Conservation (phyloP, 2,329 filamentous ascomycete genomes). For the Penicillium sclerotigenum region DNA sequence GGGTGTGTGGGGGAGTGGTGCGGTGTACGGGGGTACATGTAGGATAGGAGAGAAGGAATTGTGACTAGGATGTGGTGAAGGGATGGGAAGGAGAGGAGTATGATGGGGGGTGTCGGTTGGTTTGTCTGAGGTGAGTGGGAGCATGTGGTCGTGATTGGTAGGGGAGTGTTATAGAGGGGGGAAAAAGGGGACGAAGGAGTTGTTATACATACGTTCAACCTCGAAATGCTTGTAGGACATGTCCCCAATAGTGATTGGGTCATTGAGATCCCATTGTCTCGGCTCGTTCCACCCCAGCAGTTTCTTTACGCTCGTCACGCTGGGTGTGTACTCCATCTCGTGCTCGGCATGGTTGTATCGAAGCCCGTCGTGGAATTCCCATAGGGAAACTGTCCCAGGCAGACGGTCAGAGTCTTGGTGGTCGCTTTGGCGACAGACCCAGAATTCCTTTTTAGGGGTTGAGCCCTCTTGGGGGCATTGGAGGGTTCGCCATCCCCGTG, state of each 20-base stretch:
- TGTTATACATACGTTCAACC: not conserved
- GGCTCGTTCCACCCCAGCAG: conserved; percentile 30
- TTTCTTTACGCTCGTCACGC: conserved; percentile 29
- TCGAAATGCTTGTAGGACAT: conserved; percentile 17
- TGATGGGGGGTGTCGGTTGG: too few relatives aligned
- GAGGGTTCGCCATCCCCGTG: conserved; percentile 15
- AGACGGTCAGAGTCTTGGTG: conserved; percentile 28
- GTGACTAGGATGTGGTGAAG: too few relatives aligned
- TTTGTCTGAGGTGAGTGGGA: too few relatives aligned
- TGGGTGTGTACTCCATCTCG: conserved; percentile 44
- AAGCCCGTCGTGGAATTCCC: conserved; percentile 39
- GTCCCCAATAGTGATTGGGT: conserved; percentile 8
- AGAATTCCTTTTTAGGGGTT: conserved; percentile 30
- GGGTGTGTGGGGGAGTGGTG: too few relatives aligned
- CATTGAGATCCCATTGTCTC: conserved; percentile 12
- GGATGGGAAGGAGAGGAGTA: too few relatives aligned
- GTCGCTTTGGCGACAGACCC: conserved; percentile 42
- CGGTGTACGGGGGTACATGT: too few relatives aligned
- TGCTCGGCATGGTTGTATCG: conserved; percentile 40
- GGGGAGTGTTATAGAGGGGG: too few relatives aligned
- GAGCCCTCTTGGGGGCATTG: not conserved
- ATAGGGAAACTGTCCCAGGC: conserved; percentile 37
- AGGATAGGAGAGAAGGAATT: too few relatives aligned
- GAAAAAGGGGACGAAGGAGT: too few relatives aligned
- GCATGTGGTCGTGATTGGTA: too few relatives aligned